A percentile compares a stretch with the other conserved stretches of the same genome.
Conservation (phyloP, 306 rosid genomes). For the Cicer cuneatum region DNA sequence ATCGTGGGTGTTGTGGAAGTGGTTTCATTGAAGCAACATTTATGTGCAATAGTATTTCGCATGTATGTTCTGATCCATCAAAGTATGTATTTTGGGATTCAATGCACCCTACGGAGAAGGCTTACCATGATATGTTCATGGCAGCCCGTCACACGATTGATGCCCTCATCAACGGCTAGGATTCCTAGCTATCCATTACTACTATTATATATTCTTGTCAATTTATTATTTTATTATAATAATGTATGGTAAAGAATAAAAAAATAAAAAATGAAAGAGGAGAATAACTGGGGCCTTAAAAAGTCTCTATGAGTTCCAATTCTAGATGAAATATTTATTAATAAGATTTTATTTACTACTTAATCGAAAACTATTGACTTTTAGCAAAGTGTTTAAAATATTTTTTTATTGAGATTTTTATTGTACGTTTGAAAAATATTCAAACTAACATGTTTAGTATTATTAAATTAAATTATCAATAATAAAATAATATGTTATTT, state of each 20-base stretch:
- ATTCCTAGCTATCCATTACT: neutral
- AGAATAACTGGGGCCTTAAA: too few relatives aligned
- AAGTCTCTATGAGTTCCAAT: too few relatives aligned
- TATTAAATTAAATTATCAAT: too few relatives aligned
- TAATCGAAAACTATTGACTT: too few relatives aligned
- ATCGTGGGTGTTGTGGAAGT: conserved; percentile 73
- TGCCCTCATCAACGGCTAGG: conserved; percentile 45
- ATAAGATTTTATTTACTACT: too few relatives aligned
- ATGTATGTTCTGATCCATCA: conserved; percentile 59
- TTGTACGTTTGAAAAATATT: too few relatives aligned
- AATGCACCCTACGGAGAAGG: conserved; percentile 66
- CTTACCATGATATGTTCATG: conserved; percentile 48
- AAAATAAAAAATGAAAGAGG: neutral
- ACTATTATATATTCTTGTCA: neutral
- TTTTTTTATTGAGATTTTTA: too few relatives aligned
- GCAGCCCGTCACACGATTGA: conserved; percentile 46
- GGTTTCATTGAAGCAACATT: conserved; percentile 61
- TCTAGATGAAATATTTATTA: too few relatives aligned
- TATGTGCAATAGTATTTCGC: conserved; percentile 53
- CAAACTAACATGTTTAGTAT: too few relatives aligned
- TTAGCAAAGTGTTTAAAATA: too few relatives aligned
- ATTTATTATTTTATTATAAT: neutral
- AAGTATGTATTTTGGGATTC: conserved; percentile 81
- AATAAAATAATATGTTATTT: too few relatives aligned
- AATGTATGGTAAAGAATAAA: neutral